Evolutionary conservation across 805 yeast genomes (phyloP).

Genomic region (Priceomyces haplophilus): DNA sequence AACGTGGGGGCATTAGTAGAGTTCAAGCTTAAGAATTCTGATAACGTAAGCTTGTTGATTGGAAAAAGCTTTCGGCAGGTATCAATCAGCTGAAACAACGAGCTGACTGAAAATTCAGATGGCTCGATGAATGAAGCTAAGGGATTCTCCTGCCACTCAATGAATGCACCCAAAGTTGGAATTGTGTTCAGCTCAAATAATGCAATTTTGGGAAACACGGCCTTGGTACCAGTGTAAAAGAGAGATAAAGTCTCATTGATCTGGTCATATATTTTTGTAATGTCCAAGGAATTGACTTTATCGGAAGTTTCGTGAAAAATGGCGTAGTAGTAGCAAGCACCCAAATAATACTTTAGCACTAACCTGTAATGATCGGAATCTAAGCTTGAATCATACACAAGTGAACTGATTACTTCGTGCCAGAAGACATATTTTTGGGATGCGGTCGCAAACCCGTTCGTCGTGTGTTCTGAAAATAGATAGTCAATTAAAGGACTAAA

Average conservation of each 20-base stretch:
- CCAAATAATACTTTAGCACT: slow-evolving; percentile 19
- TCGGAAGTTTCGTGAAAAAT: slow-evolving; percentile 12
- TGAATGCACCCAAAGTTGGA: slow-evolving; percentile 14
- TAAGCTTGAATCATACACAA: slow-evolving; percentile 10
- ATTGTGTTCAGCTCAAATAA: not conserved
- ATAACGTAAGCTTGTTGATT: slow-evolving; percentile 32
- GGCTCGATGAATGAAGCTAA: slow-evolving; percentile 16
- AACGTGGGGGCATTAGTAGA: slow-evolving; percentile 10
- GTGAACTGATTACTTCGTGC: slow-evolving; percentile 16
- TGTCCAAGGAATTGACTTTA: slow-evolving; percentile 23
- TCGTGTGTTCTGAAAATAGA: slow-evolving; percentile 14
- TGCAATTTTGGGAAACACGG: not conserved
- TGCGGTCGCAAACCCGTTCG: not conserved
- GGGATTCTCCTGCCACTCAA: slow-evolving; percentile 12
- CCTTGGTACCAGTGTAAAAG: not conserved
- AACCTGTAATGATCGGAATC: slow-evolving; percentile 9
- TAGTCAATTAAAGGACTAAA: slow-evolving; percentile 25
- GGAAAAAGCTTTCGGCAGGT: slow-evolving; percentile 35
- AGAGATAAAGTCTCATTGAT: slow-evolving; percentile 22
- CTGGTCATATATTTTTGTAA: slow-evolving; percentile 25
- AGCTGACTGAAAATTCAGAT: slow-evolving; percentile 12
- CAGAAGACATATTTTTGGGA: slow-evolving; percentile 20
- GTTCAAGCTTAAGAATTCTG: slow-evolving; percentile 25
- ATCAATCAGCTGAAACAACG: slow-evolving; percentile 19
- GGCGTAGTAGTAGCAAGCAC: slow-evolving; percentile 22